Evolutionary conservation across 371 early-diverging fungal genomes (phyloP), one percentile per base, ranked within the genome.

Genomic region (Phascolomyces articulosus): DNA sequence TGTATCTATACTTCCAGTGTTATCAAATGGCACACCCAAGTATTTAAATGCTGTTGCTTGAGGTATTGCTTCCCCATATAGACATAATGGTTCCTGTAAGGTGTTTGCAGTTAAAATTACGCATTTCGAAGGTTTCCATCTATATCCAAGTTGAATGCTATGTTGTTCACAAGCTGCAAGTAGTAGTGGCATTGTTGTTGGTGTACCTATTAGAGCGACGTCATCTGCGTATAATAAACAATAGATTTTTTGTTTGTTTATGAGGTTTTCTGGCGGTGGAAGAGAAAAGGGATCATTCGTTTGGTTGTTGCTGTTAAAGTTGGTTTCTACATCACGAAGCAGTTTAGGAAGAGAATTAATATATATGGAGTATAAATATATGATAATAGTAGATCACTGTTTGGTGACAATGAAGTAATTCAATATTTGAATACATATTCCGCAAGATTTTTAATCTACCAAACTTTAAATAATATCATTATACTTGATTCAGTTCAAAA

Each of bases 61-160:
- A 20, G 59, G 62, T 9, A 29, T 9, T 9, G 48, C 24, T 1
- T 47, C 28, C n/a, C 55, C 40, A 24, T 64, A 55, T n/a, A 64
- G 49, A 16, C 3, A 20, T 8, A 64, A 29, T 44, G 44, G 16
- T 11, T 57, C 18, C 7, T 15, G 20, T 27, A 31, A 20, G 29
- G 20, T 15, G n/a, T 27, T 55, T 1, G 40, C 6, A 1, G 27
- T 49, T 16, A 70, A 13, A 4, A 65, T 24, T 40, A 58, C 68
- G 38, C 66, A 72, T 57, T 72, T 72, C 26, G 15, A 38, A 1
- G 68, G 72, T 21, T 58, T 64, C 66, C 68, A 68, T 2, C 62
- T 62, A 38, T 68, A 72, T 0, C 69, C 68, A 18, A 60, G 54
- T 31, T 16, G 18, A 10, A 9, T 20, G 20, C 55, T 61, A 38